A percentile compares a stretch with the other conserved stretches of the same genome.
phyloP scores from a whole-genome alignment of 306 rosid genomes.

The Cucurbita pepo region DNA sequence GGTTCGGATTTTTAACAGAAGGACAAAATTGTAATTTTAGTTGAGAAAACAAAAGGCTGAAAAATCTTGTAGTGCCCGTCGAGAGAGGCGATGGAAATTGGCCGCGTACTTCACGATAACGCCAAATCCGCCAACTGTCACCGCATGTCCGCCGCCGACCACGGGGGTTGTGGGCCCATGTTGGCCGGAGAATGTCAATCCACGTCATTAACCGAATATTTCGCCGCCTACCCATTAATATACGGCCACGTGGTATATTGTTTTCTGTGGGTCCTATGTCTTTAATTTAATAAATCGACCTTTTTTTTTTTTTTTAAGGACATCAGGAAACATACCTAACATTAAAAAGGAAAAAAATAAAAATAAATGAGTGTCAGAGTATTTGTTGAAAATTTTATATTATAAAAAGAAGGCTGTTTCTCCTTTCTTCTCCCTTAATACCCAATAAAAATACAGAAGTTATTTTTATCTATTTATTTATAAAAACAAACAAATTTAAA shows the following conservation, averaged over 20 bases:
- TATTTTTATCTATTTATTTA: not conserved
- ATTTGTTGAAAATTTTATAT: not conserved
- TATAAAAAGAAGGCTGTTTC: not conserved
- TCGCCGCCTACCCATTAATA: not conserved
- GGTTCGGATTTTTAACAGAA: too few species aligned
- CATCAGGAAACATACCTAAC: constrained; percentile 9
- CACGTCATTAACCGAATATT: not conserved
- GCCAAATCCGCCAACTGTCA: not conserved
- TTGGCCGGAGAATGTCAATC: not conserved
- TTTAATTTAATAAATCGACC: not conserved
- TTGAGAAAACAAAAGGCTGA: not conserved
- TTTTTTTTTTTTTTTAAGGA: not conserved
- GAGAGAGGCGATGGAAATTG: not conserved
- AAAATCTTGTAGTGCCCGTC: not conserved
- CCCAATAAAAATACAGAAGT: too few species aligned
- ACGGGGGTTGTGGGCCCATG: not conserved
- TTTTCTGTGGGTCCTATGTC: not conserved
- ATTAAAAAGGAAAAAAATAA: not conserved
- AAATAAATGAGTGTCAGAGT: not conserved
- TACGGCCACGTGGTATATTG: constrained; percentile 3
- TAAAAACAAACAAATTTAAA: too few species aligned
- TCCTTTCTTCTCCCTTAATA: not conserved
- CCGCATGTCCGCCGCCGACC: constrained; percentile 4
- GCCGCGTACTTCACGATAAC: not conserved
- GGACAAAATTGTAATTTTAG: not conserved